phyloP scores from a whole-genome alignment of 1,139 yeast species.

The Geotrichum australiense region DNA sequence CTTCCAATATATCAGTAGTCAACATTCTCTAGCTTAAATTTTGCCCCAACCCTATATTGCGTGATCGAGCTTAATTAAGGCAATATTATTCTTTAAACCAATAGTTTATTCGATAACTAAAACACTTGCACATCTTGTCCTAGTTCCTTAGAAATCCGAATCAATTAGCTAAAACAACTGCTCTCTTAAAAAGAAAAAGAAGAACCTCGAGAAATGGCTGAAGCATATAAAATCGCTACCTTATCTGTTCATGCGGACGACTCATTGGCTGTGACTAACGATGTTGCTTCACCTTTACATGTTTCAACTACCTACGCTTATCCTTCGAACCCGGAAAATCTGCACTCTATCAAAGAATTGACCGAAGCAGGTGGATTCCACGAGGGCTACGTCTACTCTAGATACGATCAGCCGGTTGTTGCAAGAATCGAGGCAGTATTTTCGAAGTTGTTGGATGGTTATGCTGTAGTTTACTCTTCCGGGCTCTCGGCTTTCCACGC shows the following conservation, averaged over 20 bases:
- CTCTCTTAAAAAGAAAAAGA: too few relatives aligned
- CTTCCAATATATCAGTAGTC: too few relatives aligned
- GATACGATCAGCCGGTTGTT: slow-evolving; percentile 67
- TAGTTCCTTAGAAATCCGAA: too few relatives aligned
- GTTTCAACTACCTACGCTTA: slow-evolving; percentile 74
- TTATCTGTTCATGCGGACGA: slow-evolving; percentile 32
- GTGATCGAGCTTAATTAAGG: too few relatives aligned
- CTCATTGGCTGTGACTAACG: slow-evolving; percentile 32
- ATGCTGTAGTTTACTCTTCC: slow-evolving; percentile 61
- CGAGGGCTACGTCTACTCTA: slow-evolving; percentile 47
- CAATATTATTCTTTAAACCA: too few relatives aligned
- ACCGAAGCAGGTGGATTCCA: slow-evolving; percentile 31
- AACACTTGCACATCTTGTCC: too few relatives aligned
- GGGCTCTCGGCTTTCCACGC: slow-evolving; percentile 82
- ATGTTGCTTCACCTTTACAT: slow-evolving; percentile 75
- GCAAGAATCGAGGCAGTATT: slow-evolving; percentile 61
- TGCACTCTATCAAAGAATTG: slow-evolving; percentile 40
- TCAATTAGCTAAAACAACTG: too few relatives aligned
- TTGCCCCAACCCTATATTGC: too few relatives aligned
- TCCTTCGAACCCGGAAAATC: slow-evolving; percentile 47
- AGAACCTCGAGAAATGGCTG: too few relatives aligned
- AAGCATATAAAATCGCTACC: slow-evolving; percentile 17
- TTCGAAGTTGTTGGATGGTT: slow-evolving; percentile 45
- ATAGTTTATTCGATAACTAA: too few relatives aligned
- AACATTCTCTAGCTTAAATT: too few relatives aligned